Conservation (phyloP, 1,284 basidiomycete species). For the Grifola frondosa region DNA sequence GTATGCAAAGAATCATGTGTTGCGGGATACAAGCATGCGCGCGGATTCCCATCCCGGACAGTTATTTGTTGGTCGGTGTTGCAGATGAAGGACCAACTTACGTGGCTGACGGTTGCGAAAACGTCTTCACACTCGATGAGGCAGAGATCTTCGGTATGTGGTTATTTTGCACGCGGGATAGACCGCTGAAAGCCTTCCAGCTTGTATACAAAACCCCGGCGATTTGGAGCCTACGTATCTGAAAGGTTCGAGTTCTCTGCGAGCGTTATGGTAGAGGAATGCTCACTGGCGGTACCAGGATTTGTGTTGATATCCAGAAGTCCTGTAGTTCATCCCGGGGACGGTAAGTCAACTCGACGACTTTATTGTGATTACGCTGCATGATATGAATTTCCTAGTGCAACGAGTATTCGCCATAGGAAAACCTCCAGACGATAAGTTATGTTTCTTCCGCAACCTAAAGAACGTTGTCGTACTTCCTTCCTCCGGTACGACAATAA, state of each 20-base stretch:
- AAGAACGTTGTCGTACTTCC: slow-evolving; percentile 76
- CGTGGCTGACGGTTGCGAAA: slow-evolving; percentile 41
- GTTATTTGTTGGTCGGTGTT: slow-evolving; percentile 71
- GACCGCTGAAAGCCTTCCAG: slow-evolving; percentile 31
- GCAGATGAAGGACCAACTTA: slow-evolving; percentile 75
- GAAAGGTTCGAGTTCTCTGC: slow-evolving; percentile 41
- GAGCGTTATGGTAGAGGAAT: too few species aligned
- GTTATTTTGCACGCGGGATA: not conserved
- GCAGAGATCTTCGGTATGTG: slow-evolving; percentile 62
- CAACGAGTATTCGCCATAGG: slow-evolving; percentile 73
- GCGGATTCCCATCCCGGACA: slow-evolving; percentile 63
- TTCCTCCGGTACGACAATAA: slow-evolving; percentile 49
- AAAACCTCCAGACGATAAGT: slow-evolving; percentile 53
- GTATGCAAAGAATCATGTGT: slow-evolving; percentile 57
- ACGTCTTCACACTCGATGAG: slow-evolving; percentile 51
- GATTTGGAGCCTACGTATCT: slow-evolving; percentile 49
- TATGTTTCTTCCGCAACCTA: slow-evolving; percentile 61
- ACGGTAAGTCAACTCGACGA: slow-evolving; percentile 43
- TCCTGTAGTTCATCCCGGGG: slow-evolving; percentile 69
- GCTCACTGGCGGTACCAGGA: too few species aligned
- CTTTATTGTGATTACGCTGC: too few species aligned
- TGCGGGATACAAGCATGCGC: slow-evolving; percentile 71
- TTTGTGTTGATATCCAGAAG: slow-evolving; percentile 60
- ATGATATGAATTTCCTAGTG: slow-evolving; percentile 50
- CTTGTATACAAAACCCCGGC: slow-evolving; percentile 51